Evolutionary conservation across 192 early-diverging fungal species (phyloP).

Genomic region (Coemansia sp.): DNA sequence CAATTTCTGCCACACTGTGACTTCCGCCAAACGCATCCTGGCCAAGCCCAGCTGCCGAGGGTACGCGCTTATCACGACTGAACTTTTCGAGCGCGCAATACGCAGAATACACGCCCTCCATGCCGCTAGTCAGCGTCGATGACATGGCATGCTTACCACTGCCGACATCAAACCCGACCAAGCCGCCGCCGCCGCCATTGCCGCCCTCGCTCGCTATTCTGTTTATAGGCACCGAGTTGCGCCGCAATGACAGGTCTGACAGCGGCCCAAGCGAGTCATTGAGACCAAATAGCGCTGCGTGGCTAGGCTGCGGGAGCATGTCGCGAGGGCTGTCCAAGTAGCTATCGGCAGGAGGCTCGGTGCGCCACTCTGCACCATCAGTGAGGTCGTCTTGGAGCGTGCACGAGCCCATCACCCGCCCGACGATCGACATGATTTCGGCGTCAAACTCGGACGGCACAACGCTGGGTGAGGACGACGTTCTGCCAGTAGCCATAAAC

Average conservation of each 20-base stretch:
- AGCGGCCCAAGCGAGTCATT: constrained; percentile 3
- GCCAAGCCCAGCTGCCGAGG: background rate
- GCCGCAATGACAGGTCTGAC: constrained; percentile 27
- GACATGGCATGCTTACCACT: background rate
- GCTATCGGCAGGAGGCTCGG: constrained; percentile 19
- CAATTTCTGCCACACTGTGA: constrained; percentile 32
- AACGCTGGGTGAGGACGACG: constrained; percentile 1
- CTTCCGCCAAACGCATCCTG: constrained; percentile 22
- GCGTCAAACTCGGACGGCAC: constrained; percentile 49
- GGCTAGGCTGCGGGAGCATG: background rate
- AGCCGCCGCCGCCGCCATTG: background rate
- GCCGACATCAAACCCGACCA: background rate
- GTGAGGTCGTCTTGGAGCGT: constrained; percentile 43
- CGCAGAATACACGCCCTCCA: constrained; percentile 27
- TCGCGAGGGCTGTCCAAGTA: background rate
- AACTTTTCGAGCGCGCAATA: constrained; percentile 50
- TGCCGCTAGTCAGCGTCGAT: constrained; percentile 3
- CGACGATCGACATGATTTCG: constrained; percentile 50
- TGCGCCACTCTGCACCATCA: constrained; percentile 45
- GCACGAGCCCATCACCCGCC: constrained; percentile 46
- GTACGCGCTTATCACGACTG: constrained; percentile 12
- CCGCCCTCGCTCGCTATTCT: background rate
- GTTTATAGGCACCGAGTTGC: constrained; percentile 45
- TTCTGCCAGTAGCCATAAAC: background rate
- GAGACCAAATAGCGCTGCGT: constrained; percentile 6